phyloP scores from a whole-genome alignment of 805 yeast genomes.

The Saccharomycopsis sp. region DNA sequence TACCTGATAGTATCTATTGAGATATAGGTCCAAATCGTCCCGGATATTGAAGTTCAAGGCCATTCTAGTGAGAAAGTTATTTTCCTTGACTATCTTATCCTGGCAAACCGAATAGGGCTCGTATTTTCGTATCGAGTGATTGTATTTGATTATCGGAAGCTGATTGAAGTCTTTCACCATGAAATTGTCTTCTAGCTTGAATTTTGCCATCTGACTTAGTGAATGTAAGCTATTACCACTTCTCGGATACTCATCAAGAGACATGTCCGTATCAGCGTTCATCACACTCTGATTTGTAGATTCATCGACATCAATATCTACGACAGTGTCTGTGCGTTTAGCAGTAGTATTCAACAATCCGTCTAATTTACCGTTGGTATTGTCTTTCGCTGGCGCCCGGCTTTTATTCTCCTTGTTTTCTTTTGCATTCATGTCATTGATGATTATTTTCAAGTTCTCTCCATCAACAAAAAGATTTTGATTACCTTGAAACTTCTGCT shows the following conservation, averaged over 20 bases:
- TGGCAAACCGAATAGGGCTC: conserved; percentile 25
- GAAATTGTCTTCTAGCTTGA: conserved; percentile 19
- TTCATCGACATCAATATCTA: conserved; percentile 15
- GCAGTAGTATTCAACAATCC: conserved; percentile 15
- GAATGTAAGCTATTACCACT: too few relatives aligned
- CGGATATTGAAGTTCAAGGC: conserved; percentile 21
- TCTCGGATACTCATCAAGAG: conserved; percentile 22
- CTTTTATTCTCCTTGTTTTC: conserved; percentile 6
- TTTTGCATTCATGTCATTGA: conserved; percentile 40
- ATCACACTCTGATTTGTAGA: not conserved
- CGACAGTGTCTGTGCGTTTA: conserved; percentile 22
- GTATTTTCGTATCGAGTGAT: conserved; percentile 56
- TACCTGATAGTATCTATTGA: conserved; percentile 52
- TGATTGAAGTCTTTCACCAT: conserved; percentile 48
- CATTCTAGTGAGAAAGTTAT: conserved; percentile 8
- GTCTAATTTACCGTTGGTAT: conserved; percentile 19
- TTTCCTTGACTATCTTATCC: conserved; percentile 10
- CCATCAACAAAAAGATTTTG: conserved; percentile 83
- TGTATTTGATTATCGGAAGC: conserved; percentile 61
- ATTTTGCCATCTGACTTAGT: conserved; percentile 8
- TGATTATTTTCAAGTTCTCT: conserved; percentile 53
- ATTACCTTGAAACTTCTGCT: conserved; percentile 54
- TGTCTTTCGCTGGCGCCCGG: conserved; percentile 3
- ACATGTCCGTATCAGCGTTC: conserved; percentile 23
- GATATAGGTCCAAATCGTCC: conserved; percentile 36